Base-by-base conservation (phyloP, 345 rosid species). In the Brassica juncea region DNA sequence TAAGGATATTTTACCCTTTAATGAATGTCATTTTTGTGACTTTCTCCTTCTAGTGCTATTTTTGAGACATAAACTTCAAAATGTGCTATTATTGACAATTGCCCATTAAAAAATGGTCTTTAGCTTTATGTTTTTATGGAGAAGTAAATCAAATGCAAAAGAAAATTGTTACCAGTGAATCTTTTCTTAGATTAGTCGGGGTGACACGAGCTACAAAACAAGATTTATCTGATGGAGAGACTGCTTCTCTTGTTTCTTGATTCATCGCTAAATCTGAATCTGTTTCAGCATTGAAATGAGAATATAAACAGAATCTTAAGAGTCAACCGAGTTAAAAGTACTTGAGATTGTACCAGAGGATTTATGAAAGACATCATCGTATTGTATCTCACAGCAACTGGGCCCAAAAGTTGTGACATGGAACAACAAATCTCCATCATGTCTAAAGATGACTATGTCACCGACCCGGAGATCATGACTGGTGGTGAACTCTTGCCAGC, bases 331-430 rank as follows among this genome's bases (percentile, higher is more conserved):
- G 61, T 9, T 59, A 31, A 55, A 6, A 16, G 59, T 16, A 55
- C 57, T 19, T 57, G 10, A 23, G 63, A 4, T 47, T 39, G 30
- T 75, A 75, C 72, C 72, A 37, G 78, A 66, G 8, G 72, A 25
- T 66, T 25, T 15, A n/a, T 34, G 58, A 39, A 75, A 57, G 31
- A 21, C 14, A 37, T 9, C 21, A 35, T 23, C 32, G 25, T 70
- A 77, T 58, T 23, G 70, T 42, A 77, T 31, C 68, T 70, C 74
- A 47, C 80, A 77, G 55, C 70, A 77, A 12, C 80, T 69, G 1
- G 64, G 63, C 10, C 70, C 80, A 23, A 69, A 8, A 62, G 19
- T 3, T 3, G 80, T 69, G 70, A 70, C 75, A 62, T 70, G 80
- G 27, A 77, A 77, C 52, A 32, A 30, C 8, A 70, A 44, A 2